These are phyloP conservation scores for Tolypocladium cylindrosporum DNA, from an alignment of 2,329 filamentous ascomycete species.

Conservation along the genomic window DNA sequence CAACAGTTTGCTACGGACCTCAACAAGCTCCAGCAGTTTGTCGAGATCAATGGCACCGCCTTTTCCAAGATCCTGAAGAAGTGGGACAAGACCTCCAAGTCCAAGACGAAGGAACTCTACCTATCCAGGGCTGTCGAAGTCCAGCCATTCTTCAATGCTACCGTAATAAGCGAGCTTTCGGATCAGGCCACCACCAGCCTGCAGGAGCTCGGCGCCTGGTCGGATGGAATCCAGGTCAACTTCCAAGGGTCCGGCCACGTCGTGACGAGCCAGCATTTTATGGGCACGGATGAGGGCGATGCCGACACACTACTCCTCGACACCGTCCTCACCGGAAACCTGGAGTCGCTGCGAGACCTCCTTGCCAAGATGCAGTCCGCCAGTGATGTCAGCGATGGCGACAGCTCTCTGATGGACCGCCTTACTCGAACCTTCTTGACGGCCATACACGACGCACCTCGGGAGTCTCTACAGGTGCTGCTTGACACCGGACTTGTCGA, in stretches of 20 bases:
- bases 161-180: conserved; percentile 91
- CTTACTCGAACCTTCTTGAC: conserved; percentile 85
- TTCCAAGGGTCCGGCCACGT: conserved; percentile 59
- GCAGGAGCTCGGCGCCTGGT: conserved; percentile 91
- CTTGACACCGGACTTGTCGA: conserved; percentile 76
- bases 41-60: conserved; percentile 94
- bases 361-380: conserved; percentile 58
- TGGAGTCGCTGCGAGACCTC: conserved; percentile 69
- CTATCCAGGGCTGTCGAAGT: conserved; percentile 93
- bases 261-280: conserved; percentile 54
- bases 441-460: conserved; percentile 76
- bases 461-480: conserved; percentile 64
- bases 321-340: conserved; percentile 73
- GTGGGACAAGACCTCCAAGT: conserved; percentile 99
- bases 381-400: conserved; percentile 44
- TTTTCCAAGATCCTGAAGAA: conserved; percentile 99
- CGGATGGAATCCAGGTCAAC: conserved; percentile 86
- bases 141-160: conserved; percentile 95
- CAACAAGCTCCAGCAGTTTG: conserved; percentile 97
- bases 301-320: conserved; percentile 82
- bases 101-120: conserved; percentile 95
- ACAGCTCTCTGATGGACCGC: conserved; percentile 55
- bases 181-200: conserved; percentile 95
- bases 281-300: conserved; percentile 78
- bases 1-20: conserved; percentile 94